These are phyloP conservation scores for Aspergillus oerlinghausenensis DNA, from an alignment of 2,329 filamentous ascomycete genomes.

Conservation along the genomic window DNA sequence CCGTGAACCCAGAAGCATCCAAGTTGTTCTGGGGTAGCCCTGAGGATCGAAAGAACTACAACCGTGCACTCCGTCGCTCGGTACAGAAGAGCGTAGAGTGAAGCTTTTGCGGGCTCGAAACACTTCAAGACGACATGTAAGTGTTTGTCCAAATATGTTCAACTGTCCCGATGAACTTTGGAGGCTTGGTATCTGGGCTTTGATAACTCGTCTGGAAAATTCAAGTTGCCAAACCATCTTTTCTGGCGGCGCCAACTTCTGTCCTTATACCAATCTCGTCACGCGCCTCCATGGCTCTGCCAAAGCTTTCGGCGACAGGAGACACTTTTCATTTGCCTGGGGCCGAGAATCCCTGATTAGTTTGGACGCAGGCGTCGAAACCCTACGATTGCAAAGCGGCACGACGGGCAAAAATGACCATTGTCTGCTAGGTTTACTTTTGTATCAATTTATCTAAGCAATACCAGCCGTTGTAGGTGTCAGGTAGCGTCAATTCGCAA, in stretches of 20 bases:
- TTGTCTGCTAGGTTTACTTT: background rate
- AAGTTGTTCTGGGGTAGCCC: constrained; percentile 79
- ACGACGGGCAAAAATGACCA: background rate
- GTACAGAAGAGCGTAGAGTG: constrained; percentile 50
- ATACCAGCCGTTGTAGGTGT: background rate
- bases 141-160: background rate
- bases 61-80: constrained; percentile 71
- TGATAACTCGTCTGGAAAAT: background rate
- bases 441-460: background rate
- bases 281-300: background rate
- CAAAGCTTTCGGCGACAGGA: background rate
- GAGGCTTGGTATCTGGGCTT: background rate
- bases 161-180: background rate
- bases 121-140: background rate
- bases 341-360: background rate
- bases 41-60: constrained; percentile 80
- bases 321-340: background rate
- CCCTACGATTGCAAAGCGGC: background rate
- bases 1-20: constrained; percentile 80
- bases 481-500: background rate
- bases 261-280: background rate
- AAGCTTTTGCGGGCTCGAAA: constrained; percentile 1
- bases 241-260: background rate
- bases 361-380: background rate
- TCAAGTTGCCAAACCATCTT: background rate